Evolutionary conservation across 1,139 yeast species (phyloP), one percentile per base, ranked within the genome.

Genomic region (Geotrichum reessii): DNA sequence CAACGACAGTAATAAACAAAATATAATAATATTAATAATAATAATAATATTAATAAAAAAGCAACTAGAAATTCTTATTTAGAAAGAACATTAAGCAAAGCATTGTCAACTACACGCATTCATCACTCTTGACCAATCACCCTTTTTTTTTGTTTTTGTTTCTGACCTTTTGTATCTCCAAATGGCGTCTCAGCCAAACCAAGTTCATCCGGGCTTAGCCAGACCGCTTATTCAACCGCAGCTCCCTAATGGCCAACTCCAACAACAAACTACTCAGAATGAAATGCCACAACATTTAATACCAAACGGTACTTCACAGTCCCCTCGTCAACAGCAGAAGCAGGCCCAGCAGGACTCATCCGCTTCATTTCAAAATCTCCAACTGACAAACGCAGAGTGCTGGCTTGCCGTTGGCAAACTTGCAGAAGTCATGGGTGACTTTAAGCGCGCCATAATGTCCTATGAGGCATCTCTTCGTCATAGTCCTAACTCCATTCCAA

Each of bases 381-480:
- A 75, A 58, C 65, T 70, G 48, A 68, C 92, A 57, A 89, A 93
- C 37, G 87, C 92, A 2, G 95, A 91, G 59, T 88, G 97, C 7
- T 93, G 98, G 98, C 77, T 90, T 55, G 93, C 96, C 19, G 85
- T 92, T 59, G 79, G 97, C 31, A 83, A 90, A 25, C 81, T 93
- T 64, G 97, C 98, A 22, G 98, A 93, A 71, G 79, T 90, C 58
- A 77, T 93, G 64, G 96, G 95, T 22, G 96, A 92, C 68, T 84
- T 84, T 61, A 97, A 92, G 67, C 84, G 91, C 67, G 98, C 98
- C 1, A 83, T 91, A 50, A 82, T 84, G 64, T 89, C 96, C 44
- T 92, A 89, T 71, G 96, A 95, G 68, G 80, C 91, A n/a, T 96
- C 97, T 11, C 78, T 93, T 63, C 82, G 93, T 67, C 92, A 89